phyloP scores from a whole-genome alignment of 805 yeast genomes.

The Zygotorulaspora florentina region DNA sequence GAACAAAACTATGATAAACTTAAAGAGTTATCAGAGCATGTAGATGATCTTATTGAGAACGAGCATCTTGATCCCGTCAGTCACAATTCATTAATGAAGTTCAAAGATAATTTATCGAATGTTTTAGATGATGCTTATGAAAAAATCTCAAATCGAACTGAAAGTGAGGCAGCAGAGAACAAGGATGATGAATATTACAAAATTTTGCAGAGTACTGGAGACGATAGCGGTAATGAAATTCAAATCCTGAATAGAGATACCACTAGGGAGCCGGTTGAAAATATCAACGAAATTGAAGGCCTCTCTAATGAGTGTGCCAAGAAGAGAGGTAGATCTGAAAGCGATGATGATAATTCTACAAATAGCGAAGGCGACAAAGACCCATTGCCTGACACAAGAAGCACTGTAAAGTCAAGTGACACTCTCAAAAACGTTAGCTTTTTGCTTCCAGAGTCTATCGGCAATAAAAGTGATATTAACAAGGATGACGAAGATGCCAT shows the following conservation, averaged over 20 bases:
- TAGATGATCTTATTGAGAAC: conserved; percentile 33
- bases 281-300: not conserved
- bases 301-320: not conserved
- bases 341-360: conserved; percentile 5
- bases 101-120: conserved; percentile 15
- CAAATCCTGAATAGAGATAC: not conserved
- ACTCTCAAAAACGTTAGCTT: conserved; percentile 4
- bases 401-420: not conserved
- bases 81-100: conserved; percentile 35
- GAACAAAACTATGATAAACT: conserved; percentile 27
- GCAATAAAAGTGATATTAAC: not conserved
- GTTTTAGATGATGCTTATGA: conserved; percentile 14
- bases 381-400: not conserved
- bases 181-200: conserved; percentile 23
- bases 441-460: not conserved
- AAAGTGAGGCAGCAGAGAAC: conserved; percentile 3
- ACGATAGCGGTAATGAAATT: not conserved
- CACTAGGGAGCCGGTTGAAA: not conserved
- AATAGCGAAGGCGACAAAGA: not conserved
- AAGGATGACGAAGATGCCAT: conserved; percentile 4
- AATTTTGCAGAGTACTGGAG: conserved; percentile 16
- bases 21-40: conserved; percentile 23
- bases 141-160: conserved; percentile 2
- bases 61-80: conserved; percentile 33
- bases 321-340: conserved; percentile 15